Conservation (phyloP, 2,329 filamentous ascomycete species). For the Coniella lustricola region DNA sequence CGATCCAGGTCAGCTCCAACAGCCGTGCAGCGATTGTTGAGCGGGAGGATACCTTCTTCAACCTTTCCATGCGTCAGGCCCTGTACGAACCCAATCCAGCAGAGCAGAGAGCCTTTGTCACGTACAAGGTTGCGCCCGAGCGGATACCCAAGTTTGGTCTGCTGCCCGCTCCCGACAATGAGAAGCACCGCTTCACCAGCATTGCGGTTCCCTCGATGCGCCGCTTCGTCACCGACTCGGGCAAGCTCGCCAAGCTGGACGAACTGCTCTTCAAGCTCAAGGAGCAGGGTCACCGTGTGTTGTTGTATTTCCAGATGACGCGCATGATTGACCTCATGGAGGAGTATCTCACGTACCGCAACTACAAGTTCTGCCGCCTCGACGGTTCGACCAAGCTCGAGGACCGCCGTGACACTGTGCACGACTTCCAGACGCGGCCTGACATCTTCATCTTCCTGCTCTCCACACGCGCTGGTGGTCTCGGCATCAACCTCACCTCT, state of each 20-base stretch:
- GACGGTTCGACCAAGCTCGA: conserved; percentile 97
- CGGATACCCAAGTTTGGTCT: conserved; percentile 57
- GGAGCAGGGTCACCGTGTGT: conserved; percentile 82
- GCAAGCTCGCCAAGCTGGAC: conserved; percentile 89
- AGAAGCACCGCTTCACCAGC: conserved; percentile 79
- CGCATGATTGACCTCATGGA: conserved; percentile 99
- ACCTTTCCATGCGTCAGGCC: conserved; percentile 62
- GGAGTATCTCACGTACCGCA: conserved; percentile 96
- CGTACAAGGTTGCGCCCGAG: conserved; percentile 60
- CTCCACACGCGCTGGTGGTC: conserved; percentile 90
- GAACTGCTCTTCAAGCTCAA: conserved; percentile 83
- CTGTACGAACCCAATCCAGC: conserved; percentile 60
- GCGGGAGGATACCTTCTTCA: conserved; percentile 71
- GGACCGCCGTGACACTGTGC: conserved; percentile 90
- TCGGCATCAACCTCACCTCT: conserved; percentile 94
- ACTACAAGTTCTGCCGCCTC: conserved; percentile 96
- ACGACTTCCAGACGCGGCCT: conserved; percentile 89
- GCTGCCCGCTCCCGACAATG: conserved; percentile 71
- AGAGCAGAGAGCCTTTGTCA: conserved; percentile 69
- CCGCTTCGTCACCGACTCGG: conserved; percentile 94
- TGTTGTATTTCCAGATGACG: conserved; percentile 99
- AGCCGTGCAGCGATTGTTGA: conserved; percentile 60
- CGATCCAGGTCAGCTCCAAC: conserved; percentile 71
- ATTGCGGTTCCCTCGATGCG: conserved; percentile 94
- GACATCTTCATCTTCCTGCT: conserved; percentile 97